Percentiles rank a stretch among this genome's conserved stretches.
phyloP scores from a whole-genome alignment of 2,329 filamentous ascomycete genomes.

The Monascus ruber region DNA sequence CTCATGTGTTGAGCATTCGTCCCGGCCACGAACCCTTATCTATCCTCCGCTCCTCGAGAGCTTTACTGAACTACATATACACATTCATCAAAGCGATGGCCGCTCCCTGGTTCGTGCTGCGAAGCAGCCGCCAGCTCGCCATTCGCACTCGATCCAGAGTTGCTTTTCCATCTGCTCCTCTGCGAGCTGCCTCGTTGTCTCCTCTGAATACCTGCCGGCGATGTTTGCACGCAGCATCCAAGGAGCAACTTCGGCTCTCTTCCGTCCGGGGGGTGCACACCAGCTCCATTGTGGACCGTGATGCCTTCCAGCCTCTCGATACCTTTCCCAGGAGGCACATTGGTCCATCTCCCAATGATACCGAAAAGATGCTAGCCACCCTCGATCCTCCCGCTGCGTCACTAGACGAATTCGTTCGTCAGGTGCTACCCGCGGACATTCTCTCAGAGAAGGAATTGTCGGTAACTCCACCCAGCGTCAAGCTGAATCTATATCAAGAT shows the following conservation, averaged over 20 bases:
- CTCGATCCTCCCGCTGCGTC: conserved; percentile 62
- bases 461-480: conserved; percentile 40
- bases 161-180: conserved; percentile 11
- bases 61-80: too few species aligned
- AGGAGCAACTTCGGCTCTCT: conserved; percentile 8
- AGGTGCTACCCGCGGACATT: conserved; percentile 74
- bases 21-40: too few species aligned
- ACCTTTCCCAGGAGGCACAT: conserved; percentile 76
- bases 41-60: too few species aligned
- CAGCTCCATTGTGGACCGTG: conserved; percentile 73
- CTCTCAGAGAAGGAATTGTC: conserved; percentile 54
- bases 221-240: conserved; percentile 16
- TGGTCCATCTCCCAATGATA: conserved; percentile 61
- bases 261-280: conserved; percentile 55
- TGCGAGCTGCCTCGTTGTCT: conserved; percentile 14
- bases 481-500: conserved; percentile 30
- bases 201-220: conserved; percentile 20
- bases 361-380: conserved; percentile 65
- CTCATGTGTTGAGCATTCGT: neutral
- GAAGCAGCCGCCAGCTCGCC: conserved; percentile 24
- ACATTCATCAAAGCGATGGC: neutral
- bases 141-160: conserved; percentile 20
- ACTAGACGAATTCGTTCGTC: conserved; percentile 70
- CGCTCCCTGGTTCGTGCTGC: conserved; percentile 16
- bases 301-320: conserved; percentile 38